Conservation (phyloP, 2,329 filamentous ascomycete genomes). For the Venturia asperata region DNA sequence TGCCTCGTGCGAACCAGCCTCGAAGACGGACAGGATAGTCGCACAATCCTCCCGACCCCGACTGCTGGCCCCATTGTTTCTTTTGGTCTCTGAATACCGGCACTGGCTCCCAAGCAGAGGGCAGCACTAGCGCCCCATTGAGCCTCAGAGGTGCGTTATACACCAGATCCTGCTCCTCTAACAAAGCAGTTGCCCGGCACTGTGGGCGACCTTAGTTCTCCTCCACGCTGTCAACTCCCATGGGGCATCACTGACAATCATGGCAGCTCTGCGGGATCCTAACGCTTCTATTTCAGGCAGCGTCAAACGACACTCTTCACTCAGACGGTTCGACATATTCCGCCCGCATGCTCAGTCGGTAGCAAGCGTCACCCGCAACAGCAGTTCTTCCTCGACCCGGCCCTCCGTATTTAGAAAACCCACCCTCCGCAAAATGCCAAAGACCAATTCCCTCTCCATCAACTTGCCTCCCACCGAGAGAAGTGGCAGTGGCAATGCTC, state of each 20-base stretch:
- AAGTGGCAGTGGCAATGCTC: not conserved
- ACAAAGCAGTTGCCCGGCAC: not conserved
- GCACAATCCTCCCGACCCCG: not conserved
- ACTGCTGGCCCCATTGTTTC: not conserved
- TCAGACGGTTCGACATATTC: constrained; percentile 15
- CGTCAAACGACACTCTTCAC: constrained; percentile 16
- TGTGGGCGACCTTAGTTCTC: not conserved
- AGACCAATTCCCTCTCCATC: constrained; percentile 18
- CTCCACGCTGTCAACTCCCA: not conserved
- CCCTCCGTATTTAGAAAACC: constrained; percentile 8
- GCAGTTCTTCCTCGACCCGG: constrained; percentile 3
- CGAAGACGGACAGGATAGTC: not conserved
- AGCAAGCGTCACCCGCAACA: constrained; percentile 14
- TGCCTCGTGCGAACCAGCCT: constrained; percentile 3
- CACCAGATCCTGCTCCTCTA: not conserved
- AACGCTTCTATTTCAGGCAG: not conserved
- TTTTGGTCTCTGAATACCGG: not conserved
- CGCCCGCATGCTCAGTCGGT: constrained; percentile 17
- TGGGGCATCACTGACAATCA: constrained; percentile 4
- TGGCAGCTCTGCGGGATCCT: not conserved
- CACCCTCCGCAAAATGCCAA: constrained; percentile 20
- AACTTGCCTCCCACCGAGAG: constrained; percentile 8
- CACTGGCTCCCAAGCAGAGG: not conserved
- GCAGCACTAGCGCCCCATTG: constrained; percentile 1
- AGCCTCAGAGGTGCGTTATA: constrained; percentile 12